A percentile compares a stretch with the other conserved stretches of the same genome.
These are phyloP conservation scores for Corymbia maculata DNA, from an alignment of 345 rosid genomes.

Conservation along the genomic window DNA sequence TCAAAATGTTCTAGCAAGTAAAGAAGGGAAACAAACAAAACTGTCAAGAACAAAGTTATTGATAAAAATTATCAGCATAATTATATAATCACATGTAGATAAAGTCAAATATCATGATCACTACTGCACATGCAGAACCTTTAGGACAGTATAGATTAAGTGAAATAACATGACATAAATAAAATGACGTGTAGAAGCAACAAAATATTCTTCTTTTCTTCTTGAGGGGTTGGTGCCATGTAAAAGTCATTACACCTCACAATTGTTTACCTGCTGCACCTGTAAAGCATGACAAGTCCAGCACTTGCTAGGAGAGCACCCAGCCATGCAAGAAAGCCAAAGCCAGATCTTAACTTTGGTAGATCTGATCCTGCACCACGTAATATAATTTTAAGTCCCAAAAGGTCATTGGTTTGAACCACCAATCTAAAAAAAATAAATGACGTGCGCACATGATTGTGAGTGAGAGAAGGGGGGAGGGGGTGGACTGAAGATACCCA, in stretches of 20 bases:
- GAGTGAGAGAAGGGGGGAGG: background rate
- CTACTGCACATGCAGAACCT: background rate
- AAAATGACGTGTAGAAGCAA: background rate
- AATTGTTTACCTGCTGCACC: slow-evolving; percentile 77
- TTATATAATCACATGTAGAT: background rate
- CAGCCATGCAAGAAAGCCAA: slow-evolving; percentile 80
- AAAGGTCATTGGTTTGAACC: background rate
- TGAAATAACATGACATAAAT: background rate
- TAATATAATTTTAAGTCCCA: background rate
- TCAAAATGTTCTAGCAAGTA: background rate
- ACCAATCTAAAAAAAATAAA: background rate
- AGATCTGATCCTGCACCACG: slow-evolving; percentile 60
- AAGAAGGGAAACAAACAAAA: background rate
- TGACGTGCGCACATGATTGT: background rate
- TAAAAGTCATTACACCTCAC: background rate
- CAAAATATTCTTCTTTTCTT: background rate
- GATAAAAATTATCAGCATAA: background rate
- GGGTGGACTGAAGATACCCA: slow-evolving; percentile 37
- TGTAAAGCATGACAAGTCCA: slow-evolving; percentile 74
- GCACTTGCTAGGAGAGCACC: slow-evolving; percentile 66
- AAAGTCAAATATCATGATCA: background rate
- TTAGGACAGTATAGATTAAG: background rate
- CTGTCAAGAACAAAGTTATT: background rate
- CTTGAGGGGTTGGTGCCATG: background rate
- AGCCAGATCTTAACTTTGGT: slow-evolving; percentile 64